Conservation (phyloP, 116 monocot genomes). For the Zostera marina region DNA sequence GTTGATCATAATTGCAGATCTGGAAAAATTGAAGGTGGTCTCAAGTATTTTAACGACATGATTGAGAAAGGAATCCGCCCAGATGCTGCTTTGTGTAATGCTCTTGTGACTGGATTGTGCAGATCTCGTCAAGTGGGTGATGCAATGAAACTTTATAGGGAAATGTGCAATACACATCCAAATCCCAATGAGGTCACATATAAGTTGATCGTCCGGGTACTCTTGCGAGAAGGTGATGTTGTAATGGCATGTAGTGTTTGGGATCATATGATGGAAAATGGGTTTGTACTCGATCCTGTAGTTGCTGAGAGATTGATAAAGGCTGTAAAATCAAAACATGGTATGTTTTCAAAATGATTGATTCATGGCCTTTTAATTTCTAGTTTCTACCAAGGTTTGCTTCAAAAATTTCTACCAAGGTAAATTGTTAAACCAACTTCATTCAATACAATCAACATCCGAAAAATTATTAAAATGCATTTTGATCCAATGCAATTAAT, state of each 20-base stretch:
- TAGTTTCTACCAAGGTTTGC: too few species aligned
- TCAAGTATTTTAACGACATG: conserved; percentile 41
- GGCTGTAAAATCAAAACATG: too few species aligned
- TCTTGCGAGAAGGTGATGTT: conserved; percentile 40
- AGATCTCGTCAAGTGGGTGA: conserved; percentile 33
- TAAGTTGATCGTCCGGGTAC: conserved; percentile 49
- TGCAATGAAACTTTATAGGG: conserved; percentile 53
- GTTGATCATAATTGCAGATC: conserved; percentile 51
- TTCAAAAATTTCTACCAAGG: too few species aligned
- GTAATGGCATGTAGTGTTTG: conserved; percentile 39
- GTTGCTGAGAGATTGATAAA: conserved; percentile 31
- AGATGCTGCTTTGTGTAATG: conserved; percentile 55
- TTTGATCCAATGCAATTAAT: too few species aligned
- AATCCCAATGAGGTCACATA: conserved; percentile 50
- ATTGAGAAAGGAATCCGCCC: conserved; percentile 40
- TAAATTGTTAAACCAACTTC: too few species aligned
- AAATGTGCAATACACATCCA: conserved; percentile 52
- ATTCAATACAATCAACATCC: too few species aligned
- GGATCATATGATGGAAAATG: conserved; percentile 86
- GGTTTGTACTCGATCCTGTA: conserved; percentile 43
- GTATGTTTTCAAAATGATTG: too few species aligned
- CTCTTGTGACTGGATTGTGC: conserved; percentile 61
- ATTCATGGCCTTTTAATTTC: too few species aligned
- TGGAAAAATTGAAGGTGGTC: conserved; percentile 32
- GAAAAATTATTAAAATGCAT: too few species aligned